A percentile compares a stretch with the other conserved stretches of the same genome.
These are phyloP conservation scores for Ceriops zippeliana DNA, from an alignment of 345 rosid genomes.

Conservation along the genomic window DNA sequence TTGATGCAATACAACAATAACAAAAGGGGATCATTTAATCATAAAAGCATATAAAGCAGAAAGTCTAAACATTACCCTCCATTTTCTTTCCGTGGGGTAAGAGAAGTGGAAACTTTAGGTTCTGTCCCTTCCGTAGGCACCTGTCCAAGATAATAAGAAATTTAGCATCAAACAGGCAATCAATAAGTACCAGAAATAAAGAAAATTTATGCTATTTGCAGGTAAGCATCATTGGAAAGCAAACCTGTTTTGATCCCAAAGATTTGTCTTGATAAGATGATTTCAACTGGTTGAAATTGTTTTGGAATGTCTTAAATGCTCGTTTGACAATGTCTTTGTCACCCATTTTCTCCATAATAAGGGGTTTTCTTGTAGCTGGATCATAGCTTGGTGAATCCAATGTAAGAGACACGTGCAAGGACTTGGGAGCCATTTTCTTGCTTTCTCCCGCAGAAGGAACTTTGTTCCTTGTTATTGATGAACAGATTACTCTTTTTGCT, in stretches of 20 bases:
- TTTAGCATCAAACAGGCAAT: conserved; percentile 1
- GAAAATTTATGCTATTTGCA: conserved; percentile 8
- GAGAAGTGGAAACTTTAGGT: conserved; percentile 33
- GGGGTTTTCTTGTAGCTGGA: conserved; percentile 48
- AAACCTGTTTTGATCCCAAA: conserved; percentile 54
- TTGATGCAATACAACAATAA: conserved; percentile 7
- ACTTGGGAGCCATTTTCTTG: conserved; percentile 65
- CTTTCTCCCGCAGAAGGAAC: conserved; percentile 27
- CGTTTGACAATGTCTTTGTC: conserved; percentile 91
- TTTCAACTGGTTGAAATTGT: conserved; percentile 41
- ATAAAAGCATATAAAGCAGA: conserved; percentile 10
- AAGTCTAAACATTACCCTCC: conserved; percentile 52
- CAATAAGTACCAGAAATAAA: neutral
- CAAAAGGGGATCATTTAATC: neutral
- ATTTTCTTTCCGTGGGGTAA: conserved; percentile 41
- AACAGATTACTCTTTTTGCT: conserved; percentile 32
- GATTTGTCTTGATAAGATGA: conserved; percentile 42
- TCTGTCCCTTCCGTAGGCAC: conserved; percentile 40
- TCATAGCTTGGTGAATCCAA: conserved; percentile 42
- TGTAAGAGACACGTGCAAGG: conserved; percentile 68
- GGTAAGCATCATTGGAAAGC: neutral
- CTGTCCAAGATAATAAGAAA: conserved; percentile 28
- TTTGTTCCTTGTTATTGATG: conserved; percentile 36
- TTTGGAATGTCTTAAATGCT: conserved; percentile 77
- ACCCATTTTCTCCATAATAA: conserved; percentile 91